A percentile compares a stretch with the other conserved stretches of the same genome.
phyloP scores from a whole-genome alignment of 225 moss, liverwort and hornwort species.

The Neckera pumila region DNA sequence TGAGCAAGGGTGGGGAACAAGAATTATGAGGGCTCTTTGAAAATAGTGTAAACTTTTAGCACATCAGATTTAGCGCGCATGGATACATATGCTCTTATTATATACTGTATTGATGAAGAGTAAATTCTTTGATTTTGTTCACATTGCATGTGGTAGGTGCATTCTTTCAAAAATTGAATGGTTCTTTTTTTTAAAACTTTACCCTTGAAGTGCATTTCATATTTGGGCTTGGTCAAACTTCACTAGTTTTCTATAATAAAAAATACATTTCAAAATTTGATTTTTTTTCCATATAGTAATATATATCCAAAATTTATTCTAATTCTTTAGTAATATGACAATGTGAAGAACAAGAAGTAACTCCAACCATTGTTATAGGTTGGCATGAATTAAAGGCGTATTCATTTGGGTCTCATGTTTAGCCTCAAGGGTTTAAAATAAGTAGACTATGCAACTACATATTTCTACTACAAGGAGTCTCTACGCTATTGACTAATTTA shows the following conservation, averaged over 20 bases:
- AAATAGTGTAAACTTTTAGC: neutral
- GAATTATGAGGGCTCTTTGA: neutral
- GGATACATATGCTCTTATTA: neutral
- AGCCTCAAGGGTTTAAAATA: neutral
- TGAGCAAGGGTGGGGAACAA: neutral
- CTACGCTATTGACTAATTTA: neutral
- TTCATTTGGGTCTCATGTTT: neutral
- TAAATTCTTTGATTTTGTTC: neutral
- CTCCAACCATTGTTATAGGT: neutral
- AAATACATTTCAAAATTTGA: neutral
- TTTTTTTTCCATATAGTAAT: neutral
- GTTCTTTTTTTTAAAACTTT: neutral
- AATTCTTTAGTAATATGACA: too few species aligned
- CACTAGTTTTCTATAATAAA: neutral
- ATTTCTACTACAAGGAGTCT: neutral
- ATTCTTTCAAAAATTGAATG: neutral
- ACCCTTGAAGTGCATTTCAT: neutral
- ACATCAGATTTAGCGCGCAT: rapidly evolving
- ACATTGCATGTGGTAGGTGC: rapidly evolving
- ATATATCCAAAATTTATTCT: neutral
- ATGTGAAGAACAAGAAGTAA: neutral
- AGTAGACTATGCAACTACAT: too few species aligned
- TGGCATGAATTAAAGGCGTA: neutral
- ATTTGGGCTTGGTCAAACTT: neutral
- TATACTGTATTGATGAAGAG: rapidly evolving